Base-by-base conservation (phyloP, 2,329 filamentous ascomycete species). In the Reticulascus tulasneorum region DNA sequence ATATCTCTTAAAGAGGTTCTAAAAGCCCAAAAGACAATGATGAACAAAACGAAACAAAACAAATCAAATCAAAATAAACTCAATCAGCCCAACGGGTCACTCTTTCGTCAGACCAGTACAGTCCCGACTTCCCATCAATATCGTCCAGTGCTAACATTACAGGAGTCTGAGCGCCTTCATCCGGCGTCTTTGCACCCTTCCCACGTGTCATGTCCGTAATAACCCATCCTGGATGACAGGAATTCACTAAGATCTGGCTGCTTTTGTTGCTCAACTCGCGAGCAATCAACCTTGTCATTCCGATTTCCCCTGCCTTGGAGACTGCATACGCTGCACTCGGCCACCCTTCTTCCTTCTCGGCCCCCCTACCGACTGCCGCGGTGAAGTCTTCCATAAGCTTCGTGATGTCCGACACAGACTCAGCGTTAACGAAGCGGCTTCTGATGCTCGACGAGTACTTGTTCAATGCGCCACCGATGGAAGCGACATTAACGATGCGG, bases 401-500 rank as follows among this genome's bases (percentile, higher is more conserved):
- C 1, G 64, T 69, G 9, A 71, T 59, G 7, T 73, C 67, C 6
- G 51, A 49, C 11, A 67, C 59, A n/a, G 54, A 54, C 32, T 55
- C 58, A 7, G 58, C 53, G 9, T 49, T 26, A 7, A 62, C 53
- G 55, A 76, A 75, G 7, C 63, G 63, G 10, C 58, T 35, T 11
- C 55, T 56, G 18, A 75, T 50, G 6, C 55, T 43, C 6, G 58
- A 47, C 0, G 69, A 67, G 54, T 73, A 76, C 35, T 66, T 66
- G 42, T 56, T 59, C 9, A 76, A 55, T 10, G 59, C 52, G 9
- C 71, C 70, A 4, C 58, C 37, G 42, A 57, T 62, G 48, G 64
- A 70, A 5, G 64, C 64, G 3, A 76, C 59, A 43, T 76, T 76
- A 19, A 75, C 63, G 15, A 71, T 51, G 33, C 70, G 64, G 7